Base-by-base conservation (phyloP, 2,329 filamentous ascomycete genomes). In the Calonectria naviculata region DNA sequence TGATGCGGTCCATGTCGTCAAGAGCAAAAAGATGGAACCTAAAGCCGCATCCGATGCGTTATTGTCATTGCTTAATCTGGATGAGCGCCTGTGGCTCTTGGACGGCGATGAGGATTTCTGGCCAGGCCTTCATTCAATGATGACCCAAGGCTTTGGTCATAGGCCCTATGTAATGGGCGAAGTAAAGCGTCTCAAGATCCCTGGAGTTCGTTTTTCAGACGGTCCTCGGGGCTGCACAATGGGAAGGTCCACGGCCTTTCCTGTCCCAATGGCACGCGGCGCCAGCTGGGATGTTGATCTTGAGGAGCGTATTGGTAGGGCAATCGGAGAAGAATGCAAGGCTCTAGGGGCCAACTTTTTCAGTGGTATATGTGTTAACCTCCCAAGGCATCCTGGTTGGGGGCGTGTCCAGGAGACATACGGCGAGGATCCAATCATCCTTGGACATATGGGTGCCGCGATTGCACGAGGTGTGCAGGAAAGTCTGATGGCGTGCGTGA, bases 401-500 rank as follows among this genome's bases (percentile, higher is more conserved):
- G 75, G 76, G n/a, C 70, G 75, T 0, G 72, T 77, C 26, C 74
- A 78, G n/a, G 75, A 78, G 31, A 76, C 75, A 1, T 78, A 78
- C 29, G 72, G 68, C 13, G 76, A 77, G 24, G 75, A 78, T 38
- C 75, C 75, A 0, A 19, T 77, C 1, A 28, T 77, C 4, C 61
- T 78, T 0, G 76, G 75, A 4, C 65, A 76, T 29, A 67, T 78
- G 12, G 76, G 75, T 4, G 44, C 62, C 4, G 76, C 75, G 0
- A 65, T 72, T 4, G 66, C 65, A 1, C 24, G 66, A 2, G 76
- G 76, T 6, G 58, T 75, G 2, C 75, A 77, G 38, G 38, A 42
- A 67, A 63, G 67, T 21, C 21, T 76, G 17, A 78, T 78, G 76
- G 75, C 74, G 0, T 75, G 72, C n/a, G 75, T 77, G 0, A 78